Percentiles rank a stretch among this genome's conserved stretches.
Evolutionary conservation across 2,329 filamentous ascomycete species (phyloP).

Genomic region (Diaporthe sp.): DNA sequence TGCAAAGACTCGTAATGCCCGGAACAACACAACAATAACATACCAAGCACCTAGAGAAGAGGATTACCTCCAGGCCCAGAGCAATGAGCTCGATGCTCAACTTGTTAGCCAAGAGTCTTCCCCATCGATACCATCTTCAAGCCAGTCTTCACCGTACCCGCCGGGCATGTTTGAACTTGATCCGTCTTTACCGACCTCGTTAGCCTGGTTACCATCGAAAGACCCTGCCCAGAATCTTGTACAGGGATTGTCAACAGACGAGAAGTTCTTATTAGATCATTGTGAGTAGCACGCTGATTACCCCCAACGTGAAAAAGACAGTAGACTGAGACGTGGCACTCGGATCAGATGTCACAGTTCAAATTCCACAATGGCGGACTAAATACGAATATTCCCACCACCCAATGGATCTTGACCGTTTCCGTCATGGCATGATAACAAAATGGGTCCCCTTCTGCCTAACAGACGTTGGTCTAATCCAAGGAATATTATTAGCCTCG

Average conservation of each 20-base stretch:
- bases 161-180: neutral
- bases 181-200: neutral
- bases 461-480: conserved; percentile 27
- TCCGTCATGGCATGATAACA: conserved; percentile 8
- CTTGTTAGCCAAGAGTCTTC: neutral
- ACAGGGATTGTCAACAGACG: conserved; percentile 4
- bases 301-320: too few relatives aligned
- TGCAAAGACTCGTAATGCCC: conserved; percentile 23
- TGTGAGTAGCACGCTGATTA: neutral
- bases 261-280: conserved; percentile 24
- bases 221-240: neutral
- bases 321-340: neutral
- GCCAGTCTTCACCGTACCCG: neutral
- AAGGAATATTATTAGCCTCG: conserved; percentile 12
- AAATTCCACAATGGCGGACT: conserved; percentile 23
- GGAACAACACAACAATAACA: neutral
- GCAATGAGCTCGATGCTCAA: neutral
- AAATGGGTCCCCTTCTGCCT: conserved; percentile 27
- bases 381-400: conserved; percentile 14
- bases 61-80: neutral
- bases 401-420: neutral
- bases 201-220: neutral
- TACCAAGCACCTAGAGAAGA: neutral
- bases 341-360: conserved; percentile 5
- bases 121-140: neutral